phyloP scores from a whole-genome alignment of 1,284 basidiomycete genomes.

The Cronartium ribicola region DNA sequence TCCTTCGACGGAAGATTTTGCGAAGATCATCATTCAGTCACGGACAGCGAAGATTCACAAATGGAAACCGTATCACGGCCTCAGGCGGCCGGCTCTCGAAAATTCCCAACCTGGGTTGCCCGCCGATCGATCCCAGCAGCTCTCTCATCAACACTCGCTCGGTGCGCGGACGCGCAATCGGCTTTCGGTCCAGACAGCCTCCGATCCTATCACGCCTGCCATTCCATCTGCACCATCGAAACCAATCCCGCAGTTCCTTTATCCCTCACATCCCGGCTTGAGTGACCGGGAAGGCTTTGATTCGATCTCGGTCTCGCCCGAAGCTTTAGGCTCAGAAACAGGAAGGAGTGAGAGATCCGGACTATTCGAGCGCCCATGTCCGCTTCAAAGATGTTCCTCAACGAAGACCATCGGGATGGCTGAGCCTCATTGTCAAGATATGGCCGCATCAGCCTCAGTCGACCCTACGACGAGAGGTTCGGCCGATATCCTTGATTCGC shows the following conservation, averaged over 20 bases:
- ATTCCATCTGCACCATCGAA: neutral
- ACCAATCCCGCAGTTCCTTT: neutral
- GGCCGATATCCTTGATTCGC: neutral
- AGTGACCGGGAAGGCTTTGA: constrained; percentile 15
- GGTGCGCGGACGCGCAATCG: neutral
- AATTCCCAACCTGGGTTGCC: neutral
- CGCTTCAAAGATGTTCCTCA: neutral
- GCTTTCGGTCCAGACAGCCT: neutral
- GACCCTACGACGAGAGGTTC: neutral
- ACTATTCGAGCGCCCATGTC: neutral
- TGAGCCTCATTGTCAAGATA: neutral
- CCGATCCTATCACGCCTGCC: neutral
- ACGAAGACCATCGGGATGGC: constrained; percentile 1
- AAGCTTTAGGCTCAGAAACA: neutral
- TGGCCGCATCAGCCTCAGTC: neutral
- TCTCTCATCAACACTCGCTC: neutral
- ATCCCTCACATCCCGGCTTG: neutral
- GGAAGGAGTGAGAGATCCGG: neutral
- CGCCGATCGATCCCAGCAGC: neutral
- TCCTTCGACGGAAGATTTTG: constrained; percentile 56
- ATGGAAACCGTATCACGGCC: constrained; percentile 51
- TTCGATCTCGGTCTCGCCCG: neutral
- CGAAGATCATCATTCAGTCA: constrained; percentile 58
- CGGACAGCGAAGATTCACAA: constrained; percentile 58
- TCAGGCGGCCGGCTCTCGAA: constrained; percentile 3